A percentile compares a stretch with the other conserved stretches of the same genome.
phyloP scores from a whole-genome alignment of 805 yeast genomes.

The Kuraishia hungarica region DNA sequence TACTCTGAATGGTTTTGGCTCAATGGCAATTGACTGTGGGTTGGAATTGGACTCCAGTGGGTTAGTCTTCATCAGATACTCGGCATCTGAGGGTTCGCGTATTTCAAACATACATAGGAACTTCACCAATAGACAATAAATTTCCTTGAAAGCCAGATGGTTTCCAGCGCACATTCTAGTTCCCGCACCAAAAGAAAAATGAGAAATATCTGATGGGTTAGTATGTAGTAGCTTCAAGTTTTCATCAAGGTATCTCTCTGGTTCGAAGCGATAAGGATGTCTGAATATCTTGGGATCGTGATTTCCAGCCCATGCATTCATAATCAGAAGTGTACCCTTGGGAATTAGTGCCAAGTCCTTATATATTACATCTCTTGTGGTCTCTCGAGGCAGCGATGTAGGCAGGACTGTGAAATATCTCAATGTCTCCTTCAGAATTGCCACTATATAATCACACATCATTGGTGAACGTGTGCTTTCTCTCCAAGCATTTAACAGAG shows the following conservation, averaged over 20 bases:
- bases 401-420: constrained; percentile 62
- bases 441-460: constrained; percentile 41
- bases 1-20: constrained; percentile 38
- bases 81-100: constrained; percentile 25
- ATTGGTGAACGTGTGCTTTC: constrained; percentile 16
- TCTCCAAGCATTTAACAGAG: constrained; percentile 24
- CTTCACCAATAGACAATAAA: constrained; percentile 50
- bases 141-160: constrained; percentile 53
- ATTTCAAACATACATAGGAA: constrained; percentile 43
- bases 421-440: constrained; percentile 54
- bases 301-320: constrained; percentile 68
- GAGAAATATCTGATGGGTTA: constrained; percentile 13
- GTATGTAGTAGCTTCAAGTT: constrained; percentile 9
- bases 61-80: constrained; percentile 32
- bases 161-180: constrained; percentile 67
- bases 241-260: constrained; percentile 41
- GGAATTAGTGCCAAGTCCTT: constrained; percentile 38
- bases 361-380: constrained; percentile 41
- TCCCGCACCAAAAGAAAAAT: constrained; percentile 64
- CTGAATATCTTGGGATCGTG: constrained; percentile 41
- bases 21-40: constrained; percentile 57
- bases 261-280: constrained; percentile 39
- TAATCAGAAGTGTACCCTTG: constrained; percentile 40
- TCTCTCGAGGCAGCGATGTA: constrained; percentile 52
- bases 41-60: constrained; percentile 41